Base-by-base conservation (phyloP, 2,329 filamentous ascomycete species). In the Cytospora piceae region DNA sequence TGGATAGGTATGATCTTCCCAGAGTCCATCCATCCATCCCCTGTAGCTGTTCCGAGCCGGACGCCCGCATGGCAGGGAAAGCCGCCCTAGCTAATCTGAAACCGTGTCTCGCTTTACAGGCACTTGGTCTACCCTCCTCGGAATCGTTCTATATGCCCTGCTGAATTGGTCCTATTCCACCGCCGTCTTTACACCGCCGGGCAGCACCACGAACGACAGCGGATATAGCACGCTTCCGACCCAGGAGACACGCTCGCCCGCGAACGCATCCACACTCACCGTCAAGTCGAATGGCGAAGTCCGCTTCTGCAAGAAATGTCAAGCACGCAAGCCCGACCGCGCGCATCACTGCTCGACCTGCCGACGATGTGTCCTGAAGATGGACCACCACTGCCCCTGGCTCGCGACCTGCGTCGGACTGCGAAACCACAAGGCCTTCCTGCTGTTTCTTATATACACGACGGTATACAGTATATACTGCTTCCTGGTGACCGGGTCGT, bases 351-450 rank as follows among this genome's bases (percentile, higher is more conserved):
- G 95, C 83, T 96, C 93, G 14, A 96, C 93, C 4, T 99, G 95
- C 79, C 88, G 90, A 71, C 90, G 91, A 73, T 99, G 95, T 77
- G 94, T 99, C 31, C 83, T 99, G 77, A 99, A 99, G 83, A 99
- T 99, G 95, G 95, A 99, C 76, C 95, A 99, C 77, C 95, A 99
- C 80, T 99, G 95, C 76, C 95, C 95, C 20, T 99, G 95, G 95
- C 85, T 99, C 58, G 94, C 95, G 32, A 97, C 93, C 4, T 99
- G 95, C 77, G 91, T 99, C 67, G 95, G 95, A 24, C 82, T 99
- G 69, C 88, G 87, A 74, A 99, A 99, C 79, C 96, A 97, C 83
- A 99, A 99, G 79, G 85, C 94, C 0, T 99, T 99, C 75, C 77
- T 99, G 61, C 84, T 98, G 3, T 99, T 98, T 76, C 83, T 99